Evolutionary conservation across 2,329 filamentous ascomycete species (phyloP).

Genomic region (Ciborinia camelliae): DNA sequence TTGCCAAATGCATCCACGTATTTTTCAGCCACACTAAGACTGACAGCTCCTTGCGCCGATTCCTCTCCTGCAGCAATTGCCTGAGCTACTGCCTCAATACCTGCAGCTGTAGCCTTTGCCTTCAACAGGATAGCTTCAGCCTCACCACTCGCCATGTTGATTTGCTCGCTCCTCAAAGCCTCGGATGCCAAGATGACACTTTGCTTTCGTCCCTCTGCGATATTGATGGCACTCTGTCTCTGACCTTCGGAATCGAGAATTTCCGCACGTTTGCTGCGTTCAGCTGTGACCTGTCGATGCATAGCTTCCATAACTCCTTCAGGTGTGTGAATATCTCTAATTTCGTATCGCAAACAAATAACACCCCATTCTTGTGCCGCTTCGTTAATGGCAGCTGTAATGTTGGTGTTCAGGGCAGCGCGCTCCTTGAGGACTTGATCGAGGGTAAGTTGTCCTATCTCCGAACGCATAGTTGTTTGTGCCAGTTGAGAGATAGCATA

Average conservation of each 20-base stretch:
- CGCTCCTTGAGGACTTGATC: slow-evolving; percentile 98
- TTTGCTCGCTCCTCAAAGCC: slow-evolving; percentile 82
- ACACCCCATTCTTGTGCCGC: slow-evolving; percentile 97
- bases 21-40: slow-evolving; percentile 89
- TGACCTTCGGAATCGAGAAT: slow-evolving; percentile 97
- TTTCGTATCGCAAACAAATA: slow-evolving; percentile 94
- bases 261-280: slow-evolving; percentile 95
- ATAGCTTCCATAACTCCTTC: slow-evolving; percentile 92
- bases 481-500: slow-evolving; percentile 98
- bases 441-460: slow-evolving; percentile 93
- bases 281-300: slow-evolving; percentile 96
- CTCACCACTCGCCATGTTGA: slow-evolving; percentile 90
- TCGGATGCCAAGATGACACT: slow-evolving; percentile 94
- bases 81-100: slow-evolving; percentile 80
- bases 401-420: slow-evolving; percentile 92
- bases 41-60: slow-evolving; percentile 78
- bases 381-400: slow-evolving; percentile 98
- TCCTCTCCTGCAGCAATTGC: slow-evolving; percentile 70
- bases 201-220: slow-evolving; percentile 96
- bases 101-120: slow-evolving; percentile 78
- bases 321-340: slow-evolving; percentile 95
- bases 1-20: slow-evolving; percentile 95
- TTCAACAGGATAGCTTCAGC: slow-evolving; percentile 88
- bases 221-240: slow-evolving; percentile 96
- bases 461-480: slow-evolving; percentile 97